These are phyloP conservation scores for Trametes cubensis DNA, from an alignment of 768 basidiomycete species.

Conservation along the genomic window DNA sequence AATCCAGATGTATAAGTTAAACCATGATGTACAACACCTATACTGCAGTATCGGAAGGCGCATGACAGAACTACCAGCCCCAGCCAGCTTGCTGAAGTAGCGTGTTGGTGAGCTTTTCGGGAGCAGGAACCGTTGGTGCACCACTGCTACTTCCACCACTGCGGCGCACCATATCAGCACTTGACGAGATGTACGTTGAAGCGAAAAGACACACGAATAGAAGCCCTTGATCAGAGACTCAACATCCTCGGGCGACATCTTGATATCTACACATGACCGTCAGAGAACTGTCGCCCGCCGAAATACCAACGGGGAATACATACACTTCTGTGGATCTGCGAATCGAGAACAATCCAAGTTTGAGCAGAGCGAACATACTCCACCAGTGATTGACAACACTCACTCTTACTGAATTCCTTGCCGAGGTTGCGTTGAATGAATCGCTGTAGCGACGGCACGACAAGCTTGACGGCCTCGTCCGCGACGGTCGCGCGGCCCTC, in stretches of 20 bases:
- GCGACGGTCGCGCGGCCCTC: constrained; percentile 59
- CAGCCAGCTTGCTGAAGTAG: constrained; percentile 34
- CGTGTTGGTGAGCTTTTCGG: constrained; percentile 30
- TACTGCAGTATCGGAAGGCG: not conserved
- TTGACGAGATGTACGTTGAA: not conserved
- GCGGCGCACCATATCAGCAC: not conserved
- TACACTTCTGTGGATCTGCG: constrained; percentile 73
- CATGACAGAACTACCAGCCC: constrained; percentile 24
- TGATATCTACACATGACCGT: constrained; percentile 61
- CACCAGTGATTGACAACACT: constrained; percentile 29
- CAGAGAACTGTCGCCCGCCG: not conserved
- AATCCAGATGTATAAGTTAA: constrained; percentile 1
- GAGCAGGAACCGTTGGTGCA: constrained; percentile 18
- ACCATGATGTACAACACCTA: not conserved
- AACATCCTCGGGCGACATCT: constrained; percentile 72
- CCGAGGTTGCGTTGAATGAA: constrained; percentile 77
- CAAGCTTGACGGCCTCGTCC: constrained; percentile 77
- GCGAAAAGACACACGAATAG: constrained; percentile 40
- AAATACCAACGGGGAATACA: constrained; percentile 24
- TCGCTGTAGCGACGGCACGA: constrained; percentile 72
- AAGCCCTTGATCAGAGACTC: constrained; percentile 69
- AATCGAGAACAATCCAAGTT: not conserved
- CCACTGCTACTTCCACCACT: constrained; percentile 20
- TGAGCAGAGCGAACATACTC: not conserved
- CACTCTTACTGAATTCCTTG: constrained; percentile 86